Base-by-base conservation (phyloP, 805 yeast genomes). In the Candida suzukii region DNA sequence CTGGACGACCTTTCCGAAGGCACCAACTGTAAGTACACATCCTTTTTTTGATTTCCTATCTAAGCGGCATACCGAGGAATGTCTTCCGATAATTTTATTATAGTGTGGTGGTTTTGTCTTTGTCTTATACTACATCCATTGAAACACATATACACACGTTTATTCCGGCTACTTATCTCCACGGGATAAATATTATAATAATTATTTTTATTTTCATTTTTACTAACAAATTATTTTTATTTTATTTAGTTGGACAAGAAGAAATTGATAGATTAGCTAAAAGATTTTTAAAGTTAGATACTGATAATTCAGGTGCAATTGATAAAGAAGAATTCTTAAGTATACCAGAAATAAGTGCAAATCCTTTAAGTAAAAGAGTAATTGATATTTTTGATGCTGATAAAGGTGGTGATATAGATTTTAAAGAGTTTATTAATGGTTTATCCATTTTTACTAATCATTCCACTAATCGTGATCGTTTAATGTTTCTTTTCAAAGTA, bases 351-450 rank as follows among this genome's bases (percentile, higher is more conserved):
- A 88, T 93, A 22, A 77, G 87, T 5, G 73, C 83, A 22, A 93
- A 93, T 54, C 99, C 99, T 5, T 68, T 93, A 39, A 96, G 97
- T 0, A 68, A 80, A 7, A 71, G 99, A 39, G 77, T 93, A 43
- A 84, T 95, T 73, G 97, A 93, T 50, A 90, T 93, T 17, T 88
- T 93, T 62, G 99, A 93, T 59, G 81, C 80, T 43, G 96, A 93
- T 58, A 86, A 88, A 13, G 83, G 87, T 48, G 99, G 98, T 2
- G 86, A 83, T 46, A 87, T 93, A 29, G 99, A 95, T 58, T 93
- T 93, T 63, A 90, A 88, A 57, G 99, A 93, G 63, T 93, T 93
- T 61, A 84, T 95, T 37, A 70, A 53, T 2, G 66, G 67, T 3
- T 43, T 62, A 6, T 83, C 95, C 3, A 88, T 90, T 3, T 93